Conservation (phyloP, 345 rosid species). For the Brassica juncea region DNA sequence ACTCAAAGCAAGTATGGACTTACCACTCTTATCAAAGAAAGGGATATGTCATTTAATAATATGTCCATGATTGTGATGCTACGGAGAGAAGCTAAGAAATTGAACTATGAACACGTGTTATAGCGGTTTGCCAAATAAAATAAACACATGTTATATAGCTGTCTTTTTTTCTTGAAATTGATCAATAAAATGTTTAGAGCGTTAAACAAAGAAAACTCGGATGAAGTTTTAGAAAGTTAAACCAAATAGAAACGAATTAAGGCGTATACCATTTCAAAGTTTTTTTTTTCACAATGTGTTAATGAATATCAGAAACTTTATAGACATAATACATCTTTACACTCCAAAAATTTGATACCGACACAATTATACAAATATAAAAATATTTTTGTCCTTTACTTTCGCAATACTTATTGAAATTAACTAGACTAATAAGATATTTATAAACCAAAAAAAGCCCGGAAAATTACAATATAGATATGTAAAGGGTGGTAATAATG, state of each 20-base stretch:
- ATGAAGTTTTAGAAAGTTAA: too few relatives aligned
- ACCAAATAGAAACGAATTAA: background rate
- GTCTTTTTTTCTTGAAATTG: too few relatives aligned
- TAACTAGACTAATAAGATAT: background rate
- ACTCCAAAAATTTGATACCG: background rate
- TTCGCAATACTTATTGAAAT: background rate
- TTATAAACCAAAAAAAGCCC: background rate
- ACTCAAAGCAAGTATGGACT: conserved; percentile 30
- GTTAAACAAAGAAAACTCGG: background rate
- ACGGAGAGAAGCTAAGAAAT: background rate
- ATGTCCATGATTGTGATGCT: conserved; percentile 34
- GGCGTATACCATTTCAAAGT: background rate
- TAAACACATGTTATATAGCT: too few relatives aligned
- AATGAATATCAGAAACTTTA: background rate
- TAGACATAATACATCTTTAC: background rate
- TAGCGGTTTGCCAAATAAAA: too few relatives aligned
- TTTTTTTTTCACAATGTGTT: background rate
- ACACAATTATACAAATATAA: too few relatives aligned
- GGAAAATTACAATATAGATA: too few relatives aligned
- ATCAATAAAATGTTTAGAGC: background rate
- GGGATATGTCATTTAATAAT: conserved; percentile 13
- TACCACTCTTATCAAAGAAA: conserved; percentile 6
- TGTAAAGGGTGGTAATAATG: background rate
- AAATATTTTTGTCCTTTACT: background rate
- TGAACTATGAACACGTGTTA: conserved; percentile 19